These are phyloP conservation scores for Acmispon strigosus DNA, from an alignment of 306 rosid species.

Conservation along the genomic window DNA sequence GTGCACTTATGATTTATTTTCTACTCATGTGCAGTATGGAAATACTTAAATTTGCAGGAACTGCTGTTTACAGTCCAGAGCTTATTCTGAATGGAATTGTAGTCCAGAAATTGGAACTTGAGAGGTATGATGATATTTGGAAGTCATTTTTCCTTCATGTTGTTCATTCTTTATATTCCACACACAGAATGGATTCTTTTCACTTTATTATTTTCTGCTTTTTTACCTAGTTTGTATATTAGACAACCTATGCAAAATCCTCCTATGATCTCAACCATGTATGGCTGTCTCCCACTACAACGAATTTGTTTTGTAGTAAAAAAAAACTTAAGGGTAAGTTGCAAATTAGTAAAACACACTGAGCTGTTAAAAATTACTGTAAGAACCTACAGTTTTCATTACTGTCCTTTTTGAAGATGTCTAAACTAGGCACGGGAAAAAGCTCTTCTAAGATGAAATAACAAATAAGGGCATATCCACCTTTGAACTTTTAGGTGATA, in stretches of 20 bases:
- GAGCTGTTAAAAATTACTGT: not conserved
- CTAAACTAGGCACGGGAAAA: not conserved
- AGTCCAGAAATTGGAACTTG: constrained; percentile 30
- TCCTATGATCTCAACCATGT: not conserved
- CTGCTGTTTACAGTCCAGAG: constrained; percentile 35
- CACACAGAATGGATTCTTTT: not conserved
- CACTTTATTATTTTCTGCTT: not conserved
- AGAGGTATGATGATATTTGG: constrained; percentile 23
- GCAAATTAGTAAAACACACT: not conserved
- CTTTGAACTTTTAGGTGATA: not conserved
- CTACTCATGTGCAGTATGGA: not conserved
- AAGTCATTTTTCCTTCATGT: not conserved
- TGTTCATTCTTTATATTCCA: not conserved
- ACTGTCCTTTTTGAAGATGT: not conserved
- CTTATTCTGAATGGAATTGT: constrained; percentile 50
- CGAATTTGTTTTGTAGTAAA: not conserved
- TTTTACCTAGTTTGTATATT: not conserved
- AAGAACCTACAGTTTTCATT: no score
- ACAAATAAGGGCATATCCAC: not conserved
- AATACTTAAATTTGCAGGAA: constrained; percentile 31
- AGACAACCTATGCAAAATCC: not conserved
- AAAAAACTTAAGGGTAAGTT: not conserved
- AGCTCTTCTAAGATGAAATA: not conserved
- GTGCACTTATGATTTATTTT: not conserved
- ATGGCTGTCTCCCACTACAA: not conserved